Conservation (phyloP, 306 rosid species). For the Argentina anserina region DNA sequence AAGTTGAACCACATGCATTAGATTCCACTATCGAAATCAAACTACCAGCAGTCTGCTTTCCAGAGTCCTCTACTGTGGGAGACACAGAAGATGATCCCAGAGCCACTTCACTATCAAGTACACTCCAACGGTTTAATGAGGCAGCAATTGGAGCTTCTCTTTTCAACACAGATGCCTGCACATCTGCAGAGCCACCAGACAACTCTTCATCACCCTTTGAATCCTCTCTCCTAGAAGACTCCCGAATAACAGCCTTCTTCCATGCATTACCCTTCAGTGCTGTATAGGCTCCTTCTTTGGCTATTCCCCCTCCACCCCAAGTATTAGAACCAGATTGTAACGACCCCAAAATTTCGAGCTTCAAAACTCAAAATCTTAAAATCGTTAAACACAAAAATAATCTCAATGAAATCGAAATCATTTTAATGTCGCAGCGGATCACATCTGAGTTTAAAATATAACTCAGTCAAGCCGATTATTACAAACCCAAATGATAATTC, state of each 20-base stretch:
- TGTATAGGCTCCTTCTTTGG: slow-evolving; percentile 45
- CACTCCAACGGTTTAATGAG: slow-evolving; percentile 63
- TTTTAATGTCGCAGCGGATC: too few relatives aligned
- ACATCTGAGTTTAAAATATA: too few relatives aligned
- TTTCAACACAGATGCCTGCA: slow-evolving; percentile 61
- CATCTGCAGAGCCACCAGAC: slow-evolving; percentile 44
- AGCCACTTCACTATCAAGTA: slow-evolving; percentile 48
- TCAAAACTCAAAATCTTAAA: too few relatives aligned
- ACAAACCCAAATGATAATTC: too few relatives aligned
- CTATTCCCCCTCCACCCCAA: slow-evolving; percentile 57
- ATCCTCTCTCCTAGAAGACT: slow-evolving; percentile 61
- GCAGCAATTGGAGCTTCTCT: slow-evolving; percentile 68
- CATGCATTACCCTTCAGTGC: slow-evolving; percentile 56
- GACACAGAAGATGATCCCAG: slow-evolving; percentile 40
- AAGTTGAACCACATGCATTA: slow-evolving; percentile 16
- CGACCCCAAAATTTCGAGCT: too few relatives aligned
- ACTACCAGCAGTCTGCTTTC: slow-evolving; percentile 9
- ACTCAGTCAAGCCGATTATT: too few relatives aligned
- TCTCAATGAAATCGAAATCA: too few relatives aligned
- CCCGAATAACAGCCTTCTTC: slow-evolving; percentile 68
- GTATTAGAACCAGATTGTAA: slow-evolving; percentile 47
- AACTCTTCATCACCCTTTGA: slow-evolving; percentile 67
- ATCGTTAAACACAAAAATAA: too few relatives aligned
- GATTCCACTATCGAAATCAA: not conserved
- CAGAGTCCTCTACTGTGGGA: slow-evolving; percentile 17